Evolutionary conservation across 129 eudicot species (phyloP).

Genomic region (Centaurea solstitialis): DNA sequence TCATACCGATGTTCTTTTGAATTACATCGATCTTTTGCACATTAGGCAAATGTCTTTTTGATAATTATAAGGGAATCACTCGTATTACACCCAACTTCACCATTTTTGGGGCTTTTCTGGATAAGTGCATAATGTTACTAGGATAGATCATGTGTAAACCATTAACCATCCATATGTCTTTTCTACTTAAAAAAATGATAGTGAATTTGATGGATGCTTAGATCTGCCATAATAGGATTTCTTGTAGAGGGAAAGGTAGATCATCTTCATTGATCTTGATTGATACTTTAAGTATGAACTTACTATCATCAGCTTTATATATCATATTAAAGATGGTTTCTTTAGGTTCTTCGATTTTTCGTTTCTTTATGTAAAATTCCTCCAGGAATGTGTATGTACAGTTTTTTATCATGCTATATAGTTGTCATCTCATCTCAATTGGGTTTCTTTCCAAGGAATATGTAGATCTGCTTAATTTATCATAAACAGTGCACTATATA

Average conservation of each 20-base stretch:
- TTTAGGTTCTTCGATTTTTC: neutral
- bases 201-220: neutral
- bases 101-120: neutral
- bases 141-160: neutral
- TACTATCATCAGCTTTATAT: neutral
- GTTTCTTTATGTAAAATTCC: neutral
- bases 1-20: neutral
- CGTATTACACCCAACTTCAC: neutral
- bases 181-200: neutral
- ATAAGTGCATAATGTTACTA: neutral
- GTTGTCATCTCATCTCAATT: neutral
- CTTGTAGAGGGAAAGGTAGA: no score
- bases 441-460: neutral
- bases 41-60: neutral
- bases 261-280: no score
- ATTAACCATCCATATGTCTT: neutral
- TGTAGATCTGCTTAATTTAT: neutral
- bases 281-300: no score
- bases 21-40: neutral
- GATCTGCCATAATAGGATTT: neutral
- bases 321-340: neutral
- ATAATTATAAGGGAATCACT: neutral
- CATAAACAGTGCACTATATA: neutral
- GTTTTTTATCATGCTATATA: neutral
- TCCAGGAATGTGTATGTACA: neutral